Base-by-base conservation (phyloP, 352 stramenopile species). In the Globisporangium radiosum region DNA sequence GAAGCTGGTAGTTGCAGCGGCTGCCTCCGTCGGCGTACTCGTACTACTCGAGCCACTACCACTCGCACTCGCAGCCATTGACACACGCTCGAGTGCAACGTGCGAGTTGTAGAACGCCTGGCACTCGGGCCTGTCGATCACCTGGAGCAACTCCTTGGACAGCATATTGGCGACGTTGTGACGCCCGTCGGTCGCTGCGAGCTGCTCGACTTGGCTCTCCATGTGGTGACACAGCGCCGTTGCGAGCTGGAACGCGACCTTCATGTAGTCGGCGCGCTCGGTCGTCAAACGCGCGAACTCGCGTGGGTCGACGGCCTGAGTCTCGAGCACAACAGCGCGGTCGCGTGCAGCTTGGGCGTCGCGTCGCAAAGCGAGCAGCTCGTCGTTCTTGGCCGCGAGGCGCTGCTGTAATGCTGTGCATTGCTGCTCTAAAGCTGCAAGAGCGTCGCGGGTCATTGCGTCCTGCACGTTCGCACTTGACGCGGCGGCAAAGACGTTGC, bases 251-350 rank as follows among this genome's bases (percentile, higher is more conserved):
- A 89, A 88, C 6, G 71, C 71, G 25, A 84, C 76, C 54, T 86
- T 85, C 68, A 90, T 89, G 68, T 86, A 83, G 56, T 90, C 78
- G 7, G 63, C 69, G 42, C 70, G 76, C 54, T 92, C 80, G 13
- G 64, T 64, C 19, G 73, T 68, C 58, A 92, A 62, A n/a, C 68
- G 62, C 53, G 82, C 77, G 50, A 92, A 60, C 48, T 90, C 78
- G 8, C 63, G 63, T 2, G 75, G 75, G 25, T 88, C 75, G 8
- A 91, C 66, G 0, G 65, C 75, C 54, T 83, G 72, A 7, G 63
- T 68, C 59, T 89, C 69, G 8, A 91, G 63, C 37, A 59, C 54
- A 0, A 47, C 55, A 5, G 86, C 68, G 2, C 66, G 64, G 0
- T 63, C 63, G 14, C 71, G 58, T 3, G 64, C 65, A 5, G 72